These are phyloP conservation scores for Vaccinium macrocarpon DNA, from an alignment of 148 eudicot species.

Conservation along the genomic window DNA sequence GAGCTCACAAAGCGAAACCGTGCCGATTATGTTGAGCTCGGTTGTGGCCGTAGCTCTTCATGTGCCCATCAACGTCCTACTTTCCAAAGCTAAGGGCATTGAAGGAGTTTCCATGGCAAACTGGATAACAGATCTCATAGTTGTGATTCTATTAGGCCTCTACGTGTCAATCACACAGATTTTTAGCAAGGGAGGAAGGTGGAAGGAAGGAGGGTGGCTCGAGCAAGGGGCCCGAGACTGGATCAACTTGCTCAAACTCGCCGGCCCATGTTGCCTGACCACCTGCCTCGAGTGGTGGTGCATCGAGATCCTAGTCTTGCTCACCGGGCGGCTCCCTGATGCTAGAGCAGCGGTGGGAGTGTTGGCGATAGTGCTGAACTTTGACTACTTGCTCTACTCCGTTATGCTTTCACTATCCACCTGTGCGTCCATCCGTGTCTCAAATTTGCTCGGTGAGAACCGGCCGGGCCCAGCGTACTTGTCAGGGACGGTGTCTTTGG, in stretches of 20 bases:
- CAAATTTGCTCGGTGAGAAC: slow-evolving; percentile 76
- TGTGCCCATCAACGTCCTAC: slow-evolving; percentile 54
- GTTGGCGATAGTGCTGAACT: slow-evolving; percentile 71
- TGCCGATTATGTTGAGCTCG: slow-evolving; percentile 75
- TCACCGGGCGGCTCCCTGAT: slow-evolving; percentile 54
- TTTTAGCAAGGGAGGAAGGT: slow-evolving; percentile 39
- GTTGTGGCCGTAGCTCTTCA: slow-evolving; percentile 50
- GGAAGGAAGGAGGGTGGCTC: slow-evolving; percentile 83
- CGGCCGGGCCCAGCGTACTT: slow-evolving; percentile 35
- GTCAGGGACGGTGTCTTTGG: slow-evolving; percentile 52
- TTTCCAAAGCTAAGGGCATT: slow-evolving; percentile 52
- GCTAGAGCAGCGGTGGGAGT: slow-evolving; percentile 63
- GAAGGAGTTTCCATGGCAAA: slow-evolving; percentile 72
- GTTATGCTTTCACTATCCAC: slow-evolving; percentile 74
- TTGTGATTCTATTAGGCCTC: slow-evolving; percentile 29
- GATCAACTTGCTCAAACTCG: slow-evolving; percentile 44
- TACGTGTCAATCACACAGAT: slow-evolving; percentile 43
- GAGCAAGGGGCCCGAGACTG: slow-evolving; percentile 60
- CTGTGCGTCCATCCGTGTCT: slow-evolving; percentile 69
- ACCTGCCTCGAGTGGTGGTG: slow-evolving; percentile 98
- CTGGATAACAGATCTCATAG: slow-evolving; percentile 62
- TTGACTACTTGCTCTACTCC: slow-evolving; percentile 72
- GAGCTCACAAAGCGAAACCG: slow-evolving; percentile 61
- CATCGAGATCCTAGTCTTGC: slow-evolving; percentile 65
- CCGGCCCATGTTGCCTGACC: slow-evolving; percentile 75